Base-by-base conservation (phyloP, 805 yeast genomes). In the Kuraishia ogatae region DNA sequence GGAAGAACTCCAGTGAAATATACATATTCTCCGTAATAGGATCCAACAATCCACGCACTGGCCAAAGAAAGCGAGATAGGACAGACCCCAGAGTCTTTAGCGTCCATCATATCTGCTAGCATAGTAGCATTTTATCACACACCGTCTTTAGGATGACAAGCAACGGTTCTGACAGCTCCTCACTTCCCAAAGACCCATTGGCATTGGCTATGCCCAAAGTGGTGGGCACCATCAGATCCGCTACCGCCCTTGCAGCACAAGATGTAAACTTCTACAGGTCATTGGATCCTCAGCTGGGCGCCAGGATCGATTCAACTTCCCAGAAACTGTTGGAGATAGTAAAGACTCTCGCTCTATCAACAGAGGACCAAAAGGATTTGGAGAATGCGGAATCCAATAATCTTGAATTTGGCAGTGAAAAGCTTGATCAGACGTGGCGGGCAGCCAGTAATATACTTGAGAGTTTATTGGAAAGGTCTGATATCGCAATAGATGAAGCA, bases 231-330 rank as follows among this genome's bases (percentile, higher is more conserved):
- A 81, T 88, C 47, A 74, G 96, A 57, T 79, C 86, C 2, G 77
- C 96, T 0, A 74, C 85, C 2, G 83, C 87, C 1, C 68, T 92
- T 49, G 87, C 88, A 1, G 81, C 89, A 0, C 87, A 87, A 55
- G 98, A 93, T 71, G 77, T 91, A n/a, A 81, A 78, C 29, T 94
- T 92, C 63, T 82, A 83, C 66, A 73, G 75, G 50, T 79, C 85
- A 47, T 60, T 86, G 19, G 89, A 86, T 62, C 62, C 71, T 2
- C 63, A 66, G 1, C 64, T 84, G 15, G 68, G 75, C 8, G 58
- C 63, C 0, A 64, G 74, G 15, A 65, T 84, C 51, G 73, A 74
- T 10, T 59, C 60, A 1, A 64, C 79, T 0, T 74, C 83, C 2
- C 65, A 68, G 17, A 67, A 72, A 21, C 55, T 87, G 5, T 64